A percentile compares a stretch with the other conserved stretches of the same genome.
Evolutionary conservation across 106 monocot genomes (phyloP).

Genomic region (Allium fistulosum): DNA sequence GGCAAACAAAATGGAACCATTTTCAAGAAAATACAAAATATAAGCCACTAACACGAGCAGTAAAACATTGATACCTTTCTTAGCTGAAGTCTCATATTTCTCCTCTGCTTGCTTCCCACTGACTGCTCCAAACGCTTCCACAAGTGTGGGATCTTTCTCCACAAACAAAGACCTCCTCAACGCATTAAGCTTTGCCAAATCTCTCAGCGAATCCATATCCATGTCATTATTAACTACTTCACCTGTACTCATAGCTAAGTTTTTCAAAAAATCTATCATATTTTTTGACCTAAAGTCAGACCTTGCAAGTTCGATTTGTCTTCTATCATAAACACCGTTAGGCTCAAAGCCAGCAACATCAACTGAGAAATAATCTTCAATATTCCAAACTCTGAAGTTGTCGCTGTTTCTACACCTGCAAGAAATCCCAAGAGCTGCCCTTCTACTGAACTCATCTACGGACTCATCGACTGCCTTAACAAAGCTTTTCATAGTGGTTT

Average conservation of each 20-base stretch:
- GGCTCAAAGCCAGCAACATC: constrained; percentile 63
- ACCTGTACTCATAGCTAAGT: constrained; percentile 13
- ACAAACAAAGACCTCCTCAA: constrained; percentile 39
- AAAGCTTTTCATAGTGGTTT: constrained; percentile 39
- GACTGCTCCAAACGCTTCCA: constrained; percentile 60
- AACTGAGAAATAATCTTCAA: constrained; percentile 40
- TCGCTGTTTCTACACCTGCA: constrained; percentile 47
- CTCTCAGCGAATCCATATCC: constrained; percentile 17
- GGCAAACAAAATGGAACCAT: no score
- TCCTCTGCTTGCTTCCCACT: constrained; percentile 19
- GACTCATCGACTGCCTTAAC: constrained; percentile 76
- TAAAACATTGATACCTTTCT: constrained; percentile 44
- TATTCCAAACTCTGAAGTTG: constrained; percentile 34
- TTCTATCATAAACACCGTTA: constrained; percentile 42
- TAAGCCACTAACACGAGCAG: constrained; percentile 16
- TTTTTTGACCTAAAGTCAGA: constrained; percentile 35
- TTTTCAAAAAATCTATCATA: constrained; percentile 24
- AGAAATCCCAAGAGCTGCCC: constrained; percentile 49
- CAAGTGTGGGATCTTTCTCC: constrained; percentile 60
- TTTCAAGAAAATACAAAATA: constrained; percentile 14
- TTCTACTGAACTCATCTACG: constrained; percentile 45
- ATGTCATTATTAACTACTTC: not conserved
- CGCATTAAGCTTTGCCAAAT: constrained; percentile 24
- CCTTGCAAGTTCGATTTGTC: constrained; percentile 47
- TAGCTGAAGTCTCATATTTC: constrained; percentile 25